Base-by-base conservation (phyloP, 116 monocot genomes). In the Phalaenopsis hybrid region DNA sequence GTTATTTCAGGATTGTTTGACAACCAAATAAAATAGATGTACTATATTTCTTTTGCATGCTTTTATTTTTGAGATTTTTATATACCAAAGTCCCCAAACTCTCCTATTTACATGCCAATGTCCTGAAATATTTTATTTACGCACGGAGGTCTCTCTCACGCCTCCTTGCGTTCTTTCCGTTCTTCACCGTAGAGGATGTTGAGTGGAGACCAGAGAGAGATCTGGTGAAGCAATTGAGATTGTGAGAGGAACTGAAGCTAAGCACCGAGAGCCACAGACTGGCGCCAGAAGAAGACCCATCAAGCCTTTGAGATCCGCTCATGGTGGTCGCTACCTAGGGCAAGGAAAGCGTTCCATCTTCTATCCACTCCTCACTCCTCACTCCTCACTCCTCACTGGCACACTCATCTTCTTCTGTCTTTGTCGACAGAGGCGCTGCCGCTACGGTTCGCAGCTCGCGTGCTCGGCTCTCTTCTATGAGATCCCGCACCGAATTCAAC, bases 331-430 rank as follows among this genome's bases (percentile, higher is more conserved):
- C 73, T 73, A 73, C 43, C 73, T 37, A 73, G 73, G 37, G 73
- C 33, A 73, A 33, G 13, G 73, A 4, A 33, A 41, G 73, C 83
- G 89, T 76, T 2, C 37, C 1, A 37, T 37, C 37, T 37, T 70
- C 37, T 83, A 81, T 83, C 81, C 76, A 76, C 85, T 45, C 84
- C 58, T 28, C 28, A 28, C 28, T 28, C 28, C 28, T 76, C 81
- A 13, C 58, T 59, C 15, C 16, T 57, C 43, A 37, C 81, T 78
- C n/a, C n/a, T n/a, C n/a, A n/a, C n/a, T n/a, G 57, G 72, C 72
- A 28, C 28, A 28, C 28, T 28, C 28, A 28, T 83, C 46, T 63
- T 78, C 18, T 31, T 70, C 59, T 77, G 45, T 48, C 67, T 55
- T 11, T 45, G 23, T 59, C 83, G 15, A 34, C 7, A 6, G 21